Evolutionary conservation across 1,284 basidiomycete species (phyloP), one percentile per base, ranked within the genome.

Genomic region (Irpex sp.): DNA sequence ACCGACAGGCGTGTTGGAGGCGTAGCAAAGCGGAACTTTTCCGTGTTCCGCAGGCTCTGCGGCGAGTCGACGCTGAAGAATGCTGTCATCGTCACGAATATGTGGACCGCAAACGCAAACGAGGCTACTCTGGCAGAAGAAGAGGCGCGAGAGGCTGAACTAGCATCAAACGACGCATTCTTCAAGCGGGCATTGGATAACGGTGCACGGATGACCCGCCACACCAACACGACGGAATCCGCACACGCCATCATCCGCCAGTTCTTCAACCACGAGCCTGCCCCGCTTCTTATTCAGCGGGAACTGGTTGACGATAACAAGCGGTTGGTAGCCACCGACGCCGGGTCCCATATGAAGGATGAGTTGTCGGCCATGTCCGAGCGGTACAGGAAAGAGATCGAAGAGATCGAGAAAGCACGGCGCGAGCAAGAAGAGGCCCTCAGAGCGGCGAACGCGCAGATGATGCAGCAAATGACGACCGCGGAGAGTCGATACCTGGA

Each of bases 1-100:
- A 75, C 79, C 58, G 82, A 83, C 63, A 73, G 76, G 68, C 72
- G 80, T 33, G 74, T 84, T 65, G 79, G 78, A 45, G 81, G 82
- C 23, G 78, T 79, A 21, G 78, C 79, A 10, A 72, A 72, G 23
- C 78, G 78, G 58, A 83, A 79, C 67, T 80, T 82, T 60, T 73
- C 74, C 39, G 75, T 82, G 66, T 82, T 83, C 68, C 72, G 78
- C 47, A 74, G 77, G 58, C 72, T 84, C 10, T 84, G 82, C 64
- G 82, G 82, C 12, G 78, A 80, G 21, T 71, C 62, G 14, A 73
- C 78, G 2, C 72, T 83, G 59, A 72, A 74, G 49, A 81, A 79
- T 61, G 80, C 83, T 33, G 69, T 81, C 21, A 74, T 83, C 61
- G 75, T 77, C 23, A 84, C 81, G 58, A 82, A 76, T 61, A 81